Percentiles rank a stretch among this genome's conserved stretches.
phyloP scores from a whole-genome alignment of 1,139 yeast species.

The Candida sanyaensis region DNA sequence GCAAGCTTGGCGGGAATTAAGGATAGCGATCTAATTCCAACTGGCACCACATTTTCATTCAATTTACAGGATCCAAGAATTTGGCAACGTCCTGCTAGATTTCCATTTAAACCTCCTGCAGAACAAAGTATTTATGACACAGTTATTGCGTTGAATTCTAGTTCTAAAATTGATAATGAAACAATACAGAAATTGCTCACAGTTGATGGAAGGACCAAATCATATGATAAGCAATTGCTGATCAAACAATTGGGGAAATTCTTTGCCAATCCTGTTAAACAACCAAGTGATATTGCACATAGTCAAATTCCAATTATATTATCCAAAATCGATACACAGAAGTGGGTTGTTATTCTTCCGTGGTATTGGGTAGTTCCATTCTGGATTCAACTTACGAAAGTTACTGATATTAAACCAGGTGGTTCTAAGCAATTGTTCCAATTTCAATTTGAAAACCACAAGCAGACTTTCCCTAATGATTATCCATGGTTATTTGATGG shows the following conservation, averaged over 20 bases:
- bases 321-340: conserved; percentile 41
- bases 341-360: conserved; percentile 68
- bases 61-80: conserved; percentile 74
- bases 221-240: conserved; percentile 63
- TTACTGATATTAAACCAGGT: conserved; percentile 64
- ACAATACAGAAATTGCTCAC: conserved; percentile 39
- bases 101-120: conserved; percentile 16
- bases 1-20: conserved; percentile 29
- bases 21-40: conserved; percentile 53
- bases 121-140: conserved; percentile 20
- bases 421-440: conserved; percentile 80
- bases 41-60: conserved; percentile 57
- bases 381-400: conserved; percentile 69
- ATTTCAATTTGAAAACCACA: conserved; percentile 58
- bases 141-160: conserved; percentile 23
- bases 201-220: conserved; percentile 46
- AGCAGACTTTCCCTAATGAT: conserved; percentile 69
- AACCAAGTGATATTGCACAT: conserved; percentile 24
- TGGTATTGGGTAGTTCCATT: conserved; percentile 90
- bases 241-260: conserved; percentile 47
- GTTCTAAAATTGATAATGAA: conserved; percentile 18
- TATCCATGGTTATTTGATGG: conserved; percentile 68
- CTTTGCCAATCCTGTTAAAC: conserved; percentile 9
- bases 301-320: conserved; percentile 65
- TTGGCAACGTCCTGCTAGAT: conserved; percentile 45